phyloP scores from a whole-genome alignment of 192 early-diverging fungal genomes.

The Chytriomyces sp. region DNA sequence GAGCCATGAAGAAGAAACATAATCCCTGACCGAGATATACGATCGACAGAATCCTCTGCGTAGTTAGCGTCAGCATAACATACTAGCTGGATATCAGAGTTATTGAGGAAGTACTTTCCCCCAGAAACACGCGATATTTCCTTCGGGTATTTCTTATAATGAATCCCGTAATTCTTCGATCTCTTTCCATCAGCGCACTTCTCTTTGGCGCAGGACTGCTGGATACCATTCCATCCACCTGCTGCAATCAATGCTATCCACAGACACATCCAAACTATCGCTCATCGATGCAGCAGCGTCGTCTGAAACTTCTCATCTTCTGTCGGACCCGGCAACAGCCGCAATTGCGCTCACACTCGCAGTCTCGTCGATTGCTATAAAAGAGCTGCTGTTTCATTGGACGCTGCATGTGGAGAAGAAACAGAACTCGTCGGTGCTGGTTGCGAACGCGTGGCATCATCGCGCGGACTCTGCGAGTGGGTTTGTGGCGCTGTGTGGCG shows the following conservation, averaged over 20 bases:
- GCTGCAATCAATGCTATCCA: constrained; percentile 45
- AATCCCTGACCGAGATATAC: too few relatives aligned
- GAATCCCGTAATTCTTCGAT: too few relatives aligned
- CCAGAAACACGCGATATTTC: too few relatives aligned
- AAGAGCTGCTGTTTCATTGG: constrained; percentile 76
- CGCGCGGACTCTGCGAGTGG: constrained; percentile 77
- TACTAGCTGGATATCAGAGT: too few relatives aligned
- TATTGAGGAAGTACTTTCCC: too few relatives aligned
- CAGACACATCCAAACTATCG: not conserved
- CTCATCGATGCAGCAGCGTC: constrained; percentile 9
- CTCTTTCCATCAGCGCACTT: constrained; percentile 63
- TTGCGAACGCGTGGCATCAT: constrained; percentile 90
- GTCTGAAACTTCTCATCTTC: not conserved
- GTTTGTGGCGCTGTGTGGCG: constrained; percentile 73
- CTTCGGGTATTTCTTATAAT: too few relatives aligned
- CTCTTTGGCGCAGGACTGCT: constrained; percentile 69
- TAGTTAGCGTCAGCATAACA: too few relatives aligned
- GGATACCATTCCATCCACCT: constrained; percentile 69
- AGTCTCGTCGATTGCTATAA: constrained; percentile 67
- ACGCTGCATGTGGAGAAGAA: constrained; percentile 70
- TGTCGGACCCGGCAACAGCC: constrained; percentile 51
- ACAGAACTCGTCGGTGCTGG: constrained; percentile 71
- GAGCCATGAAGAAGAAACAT: too few relatives aligned
- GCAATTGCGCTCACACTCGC: constrained; percentile 76
- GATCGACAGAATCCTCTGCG: too few relatives aligned